Base-by-base conservation (phyloP, 2,329 filamentous ascomycete genomes). In the Beauveria brongniartii region DNA sequence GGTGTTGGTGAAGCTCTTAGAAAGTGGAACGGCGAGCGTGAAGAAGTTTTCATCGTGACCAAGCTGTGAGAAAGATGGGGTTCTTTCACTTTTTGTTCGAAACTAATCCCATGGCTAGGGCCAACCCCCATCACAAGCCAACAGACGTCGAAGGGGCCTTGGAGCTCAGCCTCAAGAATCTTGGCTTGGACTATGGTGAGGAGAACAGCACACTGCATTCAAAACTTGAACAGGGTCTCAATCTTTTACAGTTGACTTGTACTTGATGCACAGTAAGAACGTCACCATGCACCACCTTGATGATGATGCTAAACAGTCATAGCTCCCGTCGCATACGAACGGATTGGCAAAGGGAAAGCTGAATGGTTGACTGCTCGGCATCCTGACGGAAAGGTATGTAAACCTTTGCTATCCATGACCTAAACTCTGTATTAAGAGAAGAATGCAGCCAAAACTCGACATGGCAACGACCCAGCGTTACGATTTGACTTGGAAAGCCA, bases 181-280 rank as follows among this genome's bases (percentile, higher is more conserved):
- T 60, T 12, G 50, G 58, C 6, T 10, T 60, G 12, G 58, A 60
- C 5, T 60, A 60, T 24, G 51, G 58, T 60, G 28, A 40, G 18
- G 18, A 22, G n/a, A 8, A 1, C 12, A 1, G 6, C 6, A 22
- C 18, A 1, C 4, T 37, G 5, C 7, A 18, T 2, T 34, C 18
- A 26, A 24, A 43, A 8, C 2, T 20, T 50, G 26, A 10, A 1
- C 22, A 7, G 3, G 4, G 1, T n/a, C 10, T 34, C 41, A 18
- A 51, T 9, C 1, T 6, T 43, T 4, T 20, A n/a, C 16, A 60
- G 58, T 60, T 10, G 58, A 60, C 28, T 55, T 60, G 43, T 55
- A 54, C 41, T 55, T 60, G 50, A 60, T 60, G 58, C 58, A 60
- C 16, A 41, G 58, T 60, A 54, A 52, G 47, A 48, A 24, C 24